phyloP scores from a whole-genome alignment of 2,329 filamentous ascomycete genomes.

The Fusarium sp. region DNA sequence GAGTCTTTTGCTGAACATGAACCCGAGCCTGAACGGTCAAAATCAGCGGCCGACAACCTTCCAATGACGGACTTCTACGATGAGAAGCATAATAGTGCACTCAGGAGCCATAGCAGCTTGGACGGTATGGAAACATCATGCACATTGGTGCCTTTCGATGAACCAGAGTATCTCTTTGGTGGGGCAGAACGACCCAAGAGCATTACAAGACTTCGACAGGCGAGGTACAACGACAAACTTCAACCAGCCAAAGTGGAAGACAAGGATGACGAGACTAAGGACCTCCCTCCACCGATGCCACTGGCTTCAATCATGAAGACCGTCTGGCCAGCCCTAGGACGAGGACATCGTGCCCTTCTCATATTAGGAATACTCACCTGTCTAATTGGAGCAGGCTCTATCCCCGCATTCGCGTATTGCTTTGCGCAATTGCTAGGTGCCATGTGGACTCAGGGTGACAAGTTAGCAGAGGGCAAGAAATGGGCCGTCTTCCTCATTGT shows the following conservation, averaged over 20 bases:
- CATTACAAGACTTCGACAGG: constrained; percentile 32
- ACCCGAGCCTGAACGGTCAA: constrained; percentile 10
- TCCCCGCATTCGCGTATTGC: constrained; percentile 81
- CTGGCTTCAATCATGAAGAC: constrained; percentile 60
- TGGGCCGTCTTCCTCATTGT: constrained; percentile 80
- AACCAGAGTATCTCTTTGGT: constrained; percentile 41
- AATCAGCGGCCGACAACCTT: constrained; percentile 2
- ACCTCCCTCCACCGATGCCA: constrained; percentile 26
- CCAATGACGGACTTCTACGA: constrained; percentile 7
- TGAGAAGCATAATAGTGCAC: constrained; percentile 29
- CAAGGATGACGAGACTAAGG: not conserved
- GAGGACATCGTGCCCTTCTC: constrained; percentile 66
- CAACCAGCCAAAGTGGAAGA: not conserved
- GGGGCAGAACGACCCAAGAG: constrained; percentile 51
- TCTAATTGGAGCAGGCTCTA: constrained; percentile 73
- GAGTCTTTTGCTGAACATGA: constrained; percentile 11
- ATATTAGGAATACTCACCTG: constrained; percentile 72
- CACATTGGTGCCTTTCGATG: constrained; percentile 20
- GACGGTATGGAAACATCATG: constrained; percentile 17
- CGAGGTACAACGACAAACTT: not conserved
- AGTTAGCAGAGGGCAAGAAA: constrained; percentile 64
- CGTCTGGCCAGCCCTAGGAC: constrained; percentile 75
- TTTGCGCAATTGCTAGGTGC: constrained; percentile 79
- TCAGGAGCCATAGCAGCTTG: constrained; percentile 21
- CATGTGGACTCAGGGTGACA: constrained; percentile 70